Conservation (phyloP, 2,329 filamentous ascomycete genomes). For the Ascochyta fabae region DNA sequence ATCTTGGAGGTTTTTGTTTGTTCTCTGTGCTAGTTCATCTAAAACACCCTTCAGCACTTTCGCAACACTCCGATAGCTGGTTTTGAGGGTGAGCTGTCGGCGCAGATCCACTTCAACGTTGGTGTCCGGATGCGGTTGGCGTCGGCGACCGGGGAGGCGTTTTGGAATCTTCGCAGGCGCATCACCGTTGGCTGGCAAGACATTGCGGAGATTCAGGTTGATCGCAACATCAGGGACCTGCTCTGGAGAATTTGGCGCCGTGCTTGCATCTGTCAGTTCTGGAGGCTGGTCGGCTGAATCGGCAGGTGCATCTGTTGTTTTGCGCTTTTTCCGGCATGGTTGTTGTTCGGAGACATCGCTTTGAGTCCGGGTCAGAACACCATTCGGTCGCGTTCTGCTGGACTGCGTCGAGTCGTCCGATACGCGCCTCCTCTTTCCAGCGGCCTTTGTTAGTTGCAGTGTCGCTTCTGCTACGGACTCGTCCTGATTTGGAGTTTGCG, state of each 20-base stretch:
- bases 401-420: slow-evolving; percentile 43
- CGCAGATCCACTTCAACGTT: slow-evolving; percentile 56
- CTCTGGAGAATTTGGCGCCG: slow-evolving; percentile 46
- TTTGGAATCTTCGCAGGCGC: slow-evolving; percentile 45
- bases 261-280: slow-evolving; percentile 47
- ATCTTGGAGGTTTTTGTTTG: slow-evolving; percentile 63
- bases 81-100: slow-evolving; percentile 71
- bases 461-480: slow-evolving; percentile 27
- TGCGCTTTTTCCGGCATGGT: slow-evolving; percentile 46
- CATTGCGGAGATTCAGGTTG: slow-evolving; percentile 42
- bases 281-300: slow-evolving; percentile 43
- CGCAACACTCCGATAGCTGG: slow-evolving; percentile 67
- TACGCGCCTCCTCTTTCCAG: slow-evolving; percentile 43
- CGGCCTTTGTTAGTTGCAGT: slow-evolving; percentile 28
- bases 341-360: slow-evolving; percentile 46
- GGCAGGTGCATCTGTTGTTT: slow-evolving; percentile 34
- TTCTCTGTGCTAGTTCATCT: slow-evolving; percentile 69
- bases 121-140: slow-evolving; percentile 55
- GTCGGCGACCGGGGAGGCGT: slow-evolving; percentile 52
- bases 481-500: slow-evolving; percentile 34
- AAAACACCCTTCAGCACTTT: slow-evolving; percentile 69
- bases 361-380: slow-evolving; percentile 43
- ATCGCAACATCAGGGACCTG: slow-evolving; percentile 43
- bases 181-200: slow-evolving; percentile 46
- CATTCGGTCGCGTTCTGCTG: slow-evolving; percentile 43